phyloP scores from a whole-genome alignment of 169 alveolate genomes.

The Cyclospora cayetanensis region DNA sequence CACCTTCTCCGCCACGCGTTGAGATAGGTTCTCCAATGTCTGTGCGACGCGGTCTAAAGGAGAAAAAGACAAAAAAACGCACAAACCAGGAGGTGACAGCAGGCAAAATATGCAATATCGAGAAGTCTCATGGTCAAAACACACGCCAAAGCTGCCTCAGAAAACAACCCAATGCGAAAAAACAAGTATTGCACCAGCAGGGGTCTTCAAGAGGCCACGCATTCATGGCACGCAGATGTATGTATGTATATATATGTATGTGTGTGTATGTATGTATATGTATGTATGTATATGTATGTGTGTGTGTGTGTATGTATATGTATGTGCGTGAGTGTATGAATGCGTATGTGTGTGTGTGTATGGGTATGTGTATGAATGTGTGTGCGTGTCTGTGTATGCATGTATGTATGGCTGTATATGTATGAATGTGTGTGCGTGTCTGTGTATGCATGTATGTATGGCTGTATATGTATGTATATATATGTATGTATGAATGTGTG shows the following conservation, averaged over 20 bases:
- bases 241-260: not conserved
- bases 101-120: not conserved
- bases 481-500: not conserved
- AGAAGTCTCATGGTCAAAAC: not conserved
- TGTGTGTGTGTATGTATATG: not conserved
- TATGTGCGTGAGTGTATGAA: too few relatives aligned
- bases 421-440: too few relatives aligned
- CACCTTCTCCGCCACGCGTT: constrained; percentile 91
- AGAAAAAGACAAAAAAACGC: not conserved
- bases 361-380: too few relatives aligned
- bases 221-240: not conserved
- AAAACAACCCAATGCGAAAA: not conserved
- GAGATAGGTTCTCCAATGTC: constrained; percentile 90
- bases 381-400: too few relatives aligned
- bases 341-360: too few relatives aligned
- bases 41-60: constrained; percentile 80
- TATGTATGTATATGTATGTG: too few relatives aligned
- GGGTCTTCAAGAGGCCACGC: not conserved
- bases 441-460: too few relatives aligned
- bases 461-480: too few relatives aligned
- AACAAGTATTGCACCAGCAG: not conserved
- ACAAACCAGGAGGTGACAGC: not conserved
- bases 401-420: too few relatives aligned
- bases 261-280: too few relatives aligned
- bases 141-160: not conserved